phyloP scores from a whole-genome alignment of 164 flowering plant species.

The Aristolochia californica region DNA sequence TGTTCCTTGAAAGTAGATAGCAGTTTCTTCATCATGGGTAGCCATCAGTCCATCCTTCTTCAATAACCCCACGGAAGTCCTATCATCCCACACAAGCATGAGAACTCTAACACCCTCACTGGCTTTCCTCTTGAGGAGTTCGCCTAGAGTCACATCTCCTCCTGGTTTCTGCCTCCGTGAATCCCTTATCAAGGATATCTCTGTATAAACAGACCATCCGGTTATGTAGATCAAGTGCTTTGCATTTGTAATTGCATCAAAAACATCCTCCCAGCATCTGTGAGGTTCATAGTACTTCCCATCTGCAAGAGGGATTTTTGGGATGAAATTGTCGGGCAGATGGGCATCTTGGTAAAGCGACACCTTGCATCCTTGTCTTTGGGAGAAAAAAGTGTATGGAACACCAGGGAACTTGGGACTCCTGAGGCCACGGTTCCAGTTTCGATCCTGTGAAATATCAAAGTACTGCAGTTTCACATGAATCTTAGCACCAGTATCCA shows the following conservation, averaged over 20 bases:
- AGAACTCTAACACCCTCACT: conserved; percentile 68
- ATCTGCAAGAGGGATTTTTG: conserved; percentile 43
- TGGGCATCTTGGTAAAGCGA: conserved; percentile 74
- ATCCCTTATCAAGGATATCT: conserved; percentile 56
- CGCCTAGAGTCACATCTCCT: conserved; percentile 53
- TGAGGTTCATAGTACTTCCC: conserved; percentile 49
- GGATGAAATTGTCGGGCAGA: conserved; percentile 43
- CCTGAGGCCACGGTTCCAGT: conserved; percentile 46
- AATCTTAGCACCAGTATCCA: conserved; percentile 34
- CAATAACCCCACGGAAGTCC: conserved; percentile 47
- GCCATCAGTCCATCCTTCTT: conserved; percentile 69
- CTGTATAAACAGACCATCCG: conserved; percentile 72
- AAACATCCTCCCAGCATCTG: conserved; percentile 73
- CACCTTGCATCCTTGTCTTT: conserved; percentile 50
- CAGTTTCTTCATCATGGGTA: conserved; percentile 74
- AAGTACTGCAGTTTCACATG: conserved; percentile 50
- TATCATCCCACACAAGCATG: conserved; percentile 85
- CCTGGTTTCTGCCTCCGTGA: conserved; percentile 41
- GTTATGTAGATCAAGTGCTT: conserved; percentile 65
- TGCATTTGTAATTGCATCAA: conserved; percentile 62
- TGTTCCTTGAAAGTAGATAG: conserved; percentile 31
- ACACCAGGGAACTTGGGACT: conserved; percentile 53
- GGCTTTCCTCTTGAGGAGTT: conserved; percentile 66
- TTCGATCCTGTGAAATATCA: conserved; percentile 27
- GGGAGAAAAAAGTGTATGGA: conserved; percentile 58